Base-by-base conservation (phyloP, 1,139 yeast genomes). In the Yamadazyma dushanensis region DNA sequence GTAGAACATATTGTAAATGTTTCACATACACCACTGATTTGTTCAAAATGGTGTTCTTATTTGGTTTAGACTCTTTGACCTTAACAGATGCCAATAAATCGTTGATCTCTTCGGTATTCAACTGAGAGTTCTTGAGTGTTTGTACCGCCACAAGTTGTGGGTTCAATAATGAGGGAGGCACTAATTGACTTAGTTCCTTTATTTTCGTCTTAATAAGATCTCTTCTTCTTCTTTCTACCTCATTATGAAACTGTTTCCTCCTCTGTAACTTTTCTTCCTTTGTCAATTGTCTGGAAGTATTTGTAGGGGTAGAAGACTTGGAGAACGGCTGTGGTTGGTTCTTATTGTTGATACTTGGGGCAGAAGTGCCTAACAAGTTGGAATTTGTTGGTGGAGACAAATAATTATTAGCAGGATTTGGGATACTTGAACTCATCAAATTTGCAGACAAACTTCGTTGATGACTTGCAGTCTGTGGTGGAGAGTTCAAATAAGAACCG, bases 141-240 rank as follows among this genome's bases (percentile, higher is more conserved):
- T 69, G 73, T 5, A 70, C 73, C 0, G 76, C 76, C 31, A 68
- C 57, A 16, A 66, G 51, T 42, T 65, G 74, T 3, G 76, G 76
- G 44, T 78, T 73, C 21, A 83, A 57, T 46, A 84, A 57, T 4
- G 85, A 72, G 1, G 88, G 88, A 0, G 94, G 94, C 1, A 83
- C 86, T 32, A 83, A 65, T 21, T 72, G 59, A 1, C 90, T 88
- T 44, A 84, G 59, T 44, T 83, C 90, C 53, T 82, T 81, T 41
- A 84, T 83, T 49, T 83, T 76, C 51, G 81, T 85, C 55, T 84
- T 84, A 46, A 84, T 84, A 47, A 84, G 63, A 52, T 84, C 94
- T 47, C 94, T 69, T 56, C 94, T 70, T 54, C 90, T 71, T 53
- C 92, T 68, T 56, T 84, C 94, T 4, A 84, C 94, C 1, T 89